A percentile compares a stretch with the other conserved stretches of the same genome.
Evolutionary conservation across 2,329 filamentous ascomycete species (phyloP).

Genomic region (Trichophyton benhamiae): DNA sequence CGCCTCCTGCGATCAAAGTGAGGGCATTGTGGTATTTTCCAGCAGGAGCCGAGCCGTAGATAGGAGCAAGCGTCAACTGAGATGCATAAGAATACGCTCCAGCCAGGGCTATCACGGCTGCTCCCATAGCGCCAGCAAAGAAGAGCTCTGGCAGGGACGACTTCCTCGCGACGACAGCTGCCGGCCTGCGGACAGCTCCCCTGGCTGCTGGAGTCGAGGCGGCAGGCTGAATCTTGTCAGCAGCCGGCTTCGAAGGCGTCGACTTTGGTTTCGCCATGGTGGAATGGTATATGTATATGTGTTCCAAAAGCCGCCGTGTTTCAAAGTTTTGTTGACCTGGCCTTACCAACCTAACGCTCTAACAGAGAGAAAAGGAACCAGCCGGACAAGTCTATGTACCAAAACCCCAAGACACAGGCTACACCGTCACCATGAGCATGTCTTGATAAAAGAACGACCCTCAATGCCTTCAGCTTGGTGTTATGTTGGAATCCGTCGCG

Average conservation of each 20-base stretch:
- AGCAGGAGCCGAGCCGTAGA: constrained; percentile 75
- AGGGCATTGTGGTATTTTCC: constrained; percentile 57
- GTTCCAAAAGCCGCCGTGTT: background rate
- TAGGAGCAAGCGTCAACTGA: constrained; percentile 65
- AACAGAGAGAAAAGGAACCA: background rate
- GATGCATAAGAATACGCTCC: constrained; percentile 33
- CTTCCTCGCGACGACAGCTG: background rate
- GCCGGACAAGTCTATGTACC: background rate
- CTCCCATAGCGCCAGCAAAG: background rate
- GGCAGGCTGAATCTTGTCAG: background rate
- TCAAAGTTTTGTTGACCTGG: background rate
- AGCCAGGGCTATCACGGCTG: constrained; percentile 22
- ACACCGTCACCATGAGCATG: background rate
- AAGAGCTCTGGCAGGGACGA: background rate
- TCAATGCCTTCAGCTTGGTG: background rate
- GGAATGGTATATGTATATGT: no score
- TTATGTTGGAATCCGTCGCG: background rate
- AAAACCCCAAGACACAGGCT: background rate
- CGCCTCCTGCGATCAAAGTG: constrained; percentile 53
- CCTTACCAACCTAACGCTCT: background rate
- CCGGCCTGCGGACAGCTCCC: background rate
- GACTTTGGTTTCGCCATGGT: constrained; percentile 1
- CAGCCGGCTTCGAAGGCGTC: background rate
- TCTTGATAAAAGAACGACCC: background rate
- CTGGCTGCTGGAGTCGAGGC: background rate